Conservation (phyloP, 2,329 filamentous ascomycete species). For the Aspergillus sp. region DNA sequence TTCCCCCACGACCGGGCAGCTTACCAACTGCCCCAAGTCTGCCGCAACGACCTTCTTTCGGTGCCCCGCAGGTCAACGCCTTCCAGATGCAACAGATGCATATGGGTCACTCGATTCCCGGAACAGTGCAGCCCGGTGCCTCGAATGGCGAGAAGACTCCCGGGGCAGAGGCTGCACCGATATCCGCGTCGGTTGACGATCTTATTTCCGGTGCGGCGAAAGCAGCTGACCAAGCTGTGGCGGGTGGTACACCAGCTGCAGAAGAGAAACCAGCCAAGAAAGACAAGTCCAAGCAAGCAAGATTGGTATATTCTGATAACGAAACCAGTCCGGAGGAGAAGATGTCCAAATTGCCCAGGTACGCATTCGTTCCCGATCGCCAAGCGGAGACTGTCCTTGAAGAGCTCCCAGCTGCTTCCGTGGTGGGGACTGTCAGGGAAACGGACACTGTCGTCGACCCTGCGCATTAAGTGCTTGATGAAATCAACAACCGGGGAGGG, state of each 20-base stretch:
- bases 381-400: constrained; percentile 32
- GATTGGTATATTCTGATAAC: constrained; percentile 77
- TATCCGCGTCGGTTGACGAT: constrained; percentile 46
- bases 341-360: constrained; percentile 74
- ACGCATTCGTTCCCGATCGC: constrained; percentile 58
- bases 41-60: constrained; percentile 57
- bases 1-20: constrained; percentile 49
- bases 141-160: constrained; percentile 25
- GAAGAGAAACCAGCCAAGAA: constrained; percentile 65
- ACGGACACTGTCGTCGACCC: constrained; percentile 31
- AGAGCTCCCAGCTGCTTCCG: constrained; percentile 29
- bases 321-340: constrained; percentile 82
- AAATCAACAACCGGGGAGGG: no score
- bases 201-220: constrained; percentile 47
- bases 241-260: constrained; percentile 22
- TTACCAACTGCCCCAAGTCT: constrained; percentile 54
- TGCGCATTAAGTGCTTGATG: constrained; percentile 16
- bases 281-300: constrained; percentile 59
- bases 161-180: constrained; percentile 14
- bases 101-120: constrained; percentile 40
- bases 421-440: constrained; percentile 28
- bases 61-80: constrained; percentile 48
- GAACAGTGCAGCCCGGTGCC: constrained; percentile 16
- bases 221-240: constrained; percentile 37
- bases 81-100: constrained; percentile 56